Percentiles rank a stretch among this genome's conserved stretches.
These are phyloP conservation scores for Pythium rhizo-oryzae DNA, from an alignment of 352 stramenopile species.

Conservation along the genomic window DNA sequence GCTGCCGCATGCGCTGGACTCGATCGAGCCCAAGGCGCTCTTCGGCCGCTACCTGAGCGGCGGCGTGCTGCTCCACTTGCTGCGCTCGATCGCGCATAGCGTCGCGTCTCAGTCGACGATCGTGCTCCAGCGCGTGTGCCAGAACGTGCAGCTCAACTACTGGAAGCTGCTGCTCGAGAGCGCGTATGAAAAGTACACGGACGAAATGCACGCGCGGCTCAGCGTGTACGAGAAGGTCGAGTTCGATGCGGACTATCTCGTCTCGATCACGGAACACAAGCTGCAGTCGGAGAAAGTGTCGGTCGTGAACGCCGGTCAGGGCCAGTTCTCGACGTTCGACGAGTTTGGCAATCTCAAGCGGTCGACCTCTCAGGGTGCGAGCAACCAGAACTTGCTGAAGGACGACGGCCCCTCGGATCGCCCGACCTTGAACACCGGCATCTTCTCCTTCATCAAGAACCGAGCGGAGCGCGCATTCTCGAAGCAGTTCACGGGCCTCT, in stretches of 20 bases:
- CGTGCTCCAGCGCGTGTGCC: slow-evolving; percentile 62
- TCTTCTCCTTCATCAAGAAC: slow-evolving; percentile 81
- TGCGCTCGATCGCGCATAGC: slow-evolving; percentile 50
- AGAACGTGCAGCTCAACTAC: slow-evolving; percentile 60
- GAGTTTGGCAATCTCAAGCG: slow-evolving; percentile 84
- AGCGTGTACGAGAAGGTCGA: slow-evolving; percentile 59
- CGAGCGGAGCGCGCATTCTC: slow-evolving; percentile 64
- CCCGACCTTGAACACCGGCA: slow-evolving; percentile 57
- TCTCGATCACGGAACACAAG: slow-evolving; percentile 76
- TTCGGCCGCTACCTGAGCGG: slow-evolving; percentile 68
- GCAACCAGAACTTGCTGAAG: slow-evolving; percentile 18
- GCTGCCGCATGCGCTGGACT: slow-evolving; percentile 53
- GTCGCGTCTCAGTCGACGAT: slow-evolving; percentile 40
- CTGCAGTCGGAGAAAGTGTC: slow-evolving; percentile 47
- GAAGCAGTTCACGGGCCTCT: slow-evolving; percentile 56
- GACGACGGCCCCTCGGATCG: not conserved
- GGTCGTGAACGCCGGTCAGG: slow-evolving; percentile 60
- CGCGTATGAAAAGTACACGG: slow-evolving; percentile 60
- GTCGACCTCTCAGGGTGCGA: slow-evolving; percentile 28
- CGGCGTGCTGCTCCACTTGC: slow-evolving; percentile 49
- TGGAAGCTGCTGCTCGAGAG: slow-evolving; percentile 63
- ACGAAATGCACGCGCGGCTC: slow-evolving; percentile 61
- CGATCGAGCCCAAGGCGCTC: slow-evolving; percentile 53
- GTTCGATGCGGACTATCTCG: slow-evolving; percentile 64
- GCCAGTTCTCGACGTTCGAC: slow-evolving; percentile 71